Conservation (phyloP, 306 rosid genomes). For the Oemleria cerasiformis region DNA sequence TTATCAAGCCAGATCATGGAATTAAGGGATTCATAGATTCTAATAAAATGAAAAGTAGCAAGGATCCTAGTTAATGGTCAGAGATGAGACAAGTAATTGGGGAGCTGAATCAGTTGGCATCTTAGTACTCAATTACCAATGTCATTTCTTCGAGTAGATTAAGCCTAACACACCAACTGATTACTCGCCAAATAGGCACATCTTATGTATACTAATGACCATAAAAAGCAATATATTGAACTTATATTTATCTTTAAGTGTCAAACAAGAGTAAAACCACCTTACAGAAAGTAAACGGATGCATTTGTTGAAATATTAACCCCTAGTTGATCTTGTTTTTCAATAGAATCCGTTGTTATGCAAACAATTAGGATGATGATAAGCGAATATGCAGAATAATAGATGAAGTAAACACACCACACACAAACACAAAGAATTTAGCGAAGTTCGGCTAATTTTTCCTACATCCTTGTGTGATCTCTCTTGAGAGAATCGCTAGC, state of each 20-base stretch:
- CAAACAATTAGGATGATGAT: no score
- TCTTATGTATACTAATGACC: not conserved
- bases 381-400: no score
- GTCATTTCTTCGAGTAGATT: not conserved
- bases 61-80: not conserved
- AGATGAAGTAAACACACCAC: no score
- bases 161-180: not conserved
- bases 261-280: not conserved
- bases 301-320: no score
- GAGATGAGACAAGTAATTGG: not conserved
- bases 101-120: not conserved
- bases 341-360: no score
- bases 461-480: no score
- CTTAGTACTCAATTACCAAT: not conserved
- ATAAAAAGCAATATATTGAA: not conserved
- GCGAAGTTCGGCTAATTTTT: no score
- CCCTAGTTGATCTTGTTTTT: no score
- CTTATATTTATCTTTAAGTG: not conserved
- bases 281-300: not conserved
- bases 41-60: not conserved
- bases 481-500: no score
- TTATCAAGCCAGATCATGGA: not conserved
- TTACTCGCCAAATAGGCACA: not conserved
- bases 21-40: no score
- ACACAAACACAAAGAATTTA: no score